These are phyloP conservation scores for Xylaria sp. DNA, from an alignment of 2,329 filamentous ascomycete species.

Conservation along the genomic window DNA sequence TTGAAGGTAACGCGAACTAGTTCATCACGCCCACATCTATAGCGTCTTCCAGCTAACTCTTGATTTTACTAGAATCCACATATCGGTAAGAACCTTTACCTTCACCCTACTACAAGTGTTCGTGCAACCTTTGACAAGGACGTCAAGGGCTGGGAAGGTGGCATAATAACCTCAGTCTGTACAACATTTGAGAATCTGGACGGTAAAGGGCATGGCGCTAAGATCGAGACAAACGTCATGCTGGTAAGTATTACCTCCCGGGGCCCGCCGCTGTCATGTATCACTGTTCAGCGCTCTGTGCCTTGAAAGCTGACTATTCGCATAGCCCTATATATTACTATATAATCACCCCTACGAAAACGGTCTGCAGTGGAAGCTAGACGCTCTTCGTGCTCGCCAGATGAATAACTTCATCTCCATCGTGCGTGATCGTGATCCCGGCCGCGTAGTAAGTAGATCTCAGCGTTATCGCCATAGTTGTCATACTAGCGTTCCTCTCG, in stretches of 20 bases:
- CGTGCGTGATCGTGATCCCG: conserved; percentile 75
- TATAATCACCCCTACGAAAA: conserved; percentile 69
- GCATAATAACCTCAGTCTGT: conserved; percentile 80
- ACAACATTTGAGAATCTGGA: conserved; percentile 82
- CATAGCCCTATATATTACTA: conserved; percentile 67
- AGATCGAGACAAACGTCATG: conserved; percentile 80
- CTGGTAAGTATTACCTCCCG: conserved; percentile 48
- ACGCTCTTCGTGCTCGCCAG: conserved; percentile 69
- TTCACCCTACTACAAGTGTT: conserved; percentile 74
- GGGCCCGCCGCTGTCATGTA: neutral
- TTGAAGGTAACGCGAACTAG: conserved; percentile 60
- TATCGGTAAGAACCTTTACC: conserved; percentile 79
- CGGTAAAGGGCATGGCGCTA: conserved; percentile 78
- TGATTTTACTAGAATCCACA: conserved; percentile 66
- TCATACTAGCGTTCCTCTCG: neutral
- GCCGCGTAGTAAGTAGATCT: conserved; percentile 56
- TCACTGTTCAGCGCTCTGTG: too few relatives aligned
- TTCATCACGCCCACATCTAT: neutral
- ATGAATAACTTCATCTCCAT: conserved; percentile 76
- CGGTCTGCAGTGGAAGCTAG: conserved; percentile 75
- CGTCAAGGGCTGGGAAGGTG: conserved; percentile 74
- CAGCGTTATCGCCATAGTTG: too few relatives aligned
- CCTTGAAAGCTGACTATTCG: conserved; percentile 13
- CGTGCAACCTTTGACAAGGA: conserved; percentile 72
- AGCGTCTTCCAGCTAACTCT: neutral